Evolutionary conservation across 805 yeast species (phyloP), one percentile per base, ranked within the genome.

Genomic region (Yarrowia divulgata): DNA sequence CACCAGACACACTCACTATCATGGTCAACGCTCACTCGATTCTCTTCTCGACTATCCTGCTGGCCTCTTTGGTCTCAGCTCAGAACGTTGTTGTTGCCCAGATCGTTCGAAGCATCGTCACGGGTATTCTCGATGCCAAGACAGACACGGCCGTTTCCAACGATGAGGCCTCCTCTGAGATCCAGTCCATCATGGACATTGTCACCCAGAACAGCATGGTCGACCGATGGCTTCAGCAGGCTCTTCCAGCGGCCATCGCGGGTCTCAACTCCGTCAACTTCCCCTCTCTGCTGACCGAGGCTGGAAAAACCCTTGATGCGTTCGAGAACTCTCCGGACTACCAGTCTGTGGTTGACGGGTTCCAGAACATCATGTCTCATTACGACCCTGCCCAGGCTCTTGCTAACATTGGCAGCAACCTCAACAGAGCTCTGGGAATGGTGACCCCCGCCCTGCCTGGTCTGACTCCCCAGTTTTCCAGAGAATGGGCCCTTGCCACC

Each of bases 161-260:
- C 14, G 23, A 29, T 10, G 18, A 32, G 3, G 66, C 66, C n/a
- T 34, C 66, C 1, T 12, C 52, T 3, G 66, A 60, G 42, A 43
- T 60, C 19, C 52, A 32, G 34, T 29, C 42, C 29, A 34, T 60
- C 34, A 8, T 70, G 13, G 66, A 60, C 34, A 35, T 60, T 34
- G 40, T 60, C n/a, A 60, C 66, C 66, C 12, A n/a, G 46, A 60
- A 60, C 42, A 14, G 42, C 23, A 37, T 43, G 43, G 52, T 45
- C 16, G 42, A 14, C 46, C 7, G 9, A 13, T 18, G n/a, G 32
- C 40, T 60, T 12, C 10, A 29, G 4, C 35, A 23, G 35, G 62
- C 62, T 23, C 34, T 55, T 18, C 62, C 62, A 3, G 19, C 3
- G 3, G 46, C 39, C 10, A 23, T 40, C 16, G 6, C 10, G 18